phyloP scores from a whole-genome alignment of 140 eudicot genomes.

The Bidens hawaiensis region DNA sequence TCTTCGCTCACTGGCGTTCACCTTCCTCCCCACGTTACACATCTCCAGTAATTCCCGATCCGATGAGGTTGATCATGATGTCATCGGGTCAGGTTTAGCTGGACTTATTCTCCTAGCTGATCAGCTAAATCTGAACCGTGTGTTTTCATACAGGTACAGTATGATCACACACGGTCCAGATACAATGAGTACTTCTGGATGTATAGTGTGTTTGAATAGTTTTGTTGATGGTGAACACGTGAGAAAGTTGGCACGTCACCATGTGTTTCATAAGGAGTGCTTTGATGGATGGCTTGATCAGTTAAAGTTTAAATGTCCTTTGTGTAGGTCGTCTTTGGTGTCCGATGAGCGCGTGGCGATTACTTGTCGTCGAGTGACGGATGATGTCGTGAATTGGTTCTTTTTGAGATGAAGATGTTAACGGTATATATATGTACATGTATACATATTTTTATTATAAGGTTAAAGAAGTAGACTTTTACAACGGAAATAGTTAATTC shows the following conservation, averaged over 20 bases:
- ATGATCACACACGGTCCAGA: too few species aligned
- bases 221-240: constrained; percentile 60
- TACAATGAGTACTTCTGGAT: constrained; percentile 31
- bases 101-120: constrained; percentile 58
- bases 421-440: too few species aligned
- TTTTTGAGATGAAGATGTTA: constrained; percentile 32
- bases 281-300: constrained; percentile 82
- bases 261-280: constrained; percentile 78
- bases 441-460: too few species aligned
- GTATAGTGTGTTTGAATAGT: constrained; percentile 69
- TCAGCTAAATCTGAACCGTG: constrained; percentile 55
- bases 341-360: constrained; percentile 48
- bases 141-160: constrained; percentile 33
- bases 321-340: constrained; percentile 53
- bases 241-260: constrained; percentile 60
- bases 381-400: constrained; percentile 48
- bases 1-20: constrained; percentile 40
- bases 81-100: constrained; percentile 55
- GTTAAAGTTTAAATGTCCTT: constrained; percentile 65
- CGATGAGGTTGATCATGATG: constrained; percentile 26
- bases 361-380: constrained; percentile 43
- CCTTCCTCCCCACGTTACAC: constrained; percentile 40
- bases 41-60: neutral
- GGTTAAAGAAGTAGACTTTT: too few species aligned
- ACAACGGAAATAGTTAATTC: too few species aligned